phyloP scores from a whole-genome alignment of 2,329 filamentous ascomycete species.

The Dactylella cylindrospora region DNA sequence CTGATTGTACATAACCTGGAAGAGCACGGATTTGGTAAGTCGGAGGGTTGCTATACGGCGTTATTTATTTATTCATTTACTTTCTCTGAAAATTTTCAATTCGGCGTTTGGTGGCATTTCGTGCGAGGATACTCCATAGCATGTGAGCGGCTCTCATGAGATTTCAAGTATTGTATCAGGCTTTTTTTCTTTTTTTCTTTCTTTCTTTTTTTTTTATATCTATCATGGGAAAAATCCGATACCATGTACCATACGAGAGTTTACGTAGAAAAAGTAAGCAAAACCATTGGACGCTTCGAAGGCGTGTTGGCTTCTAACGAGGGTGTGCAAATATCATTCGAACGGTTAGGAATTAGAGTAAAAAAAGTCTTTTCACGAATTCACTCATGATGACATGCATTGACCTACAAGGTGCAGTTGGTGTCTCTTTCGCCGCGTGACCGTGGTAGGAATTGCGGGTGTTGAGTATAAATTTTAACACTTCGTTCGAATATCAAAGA shows the following conservation, averaged over 20 bases:
- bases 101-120: constrained; percentile 12
- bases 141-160: background rate
- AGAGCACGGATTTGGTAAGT: constrained; percentile 4
- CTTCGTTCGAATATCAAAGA: constrained; percentile 28
- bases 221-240: too few species aligned
- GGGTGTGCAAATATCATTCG: too few species aligned
- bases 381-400: too few species aligned
- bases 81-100: constrained; percentile 7
- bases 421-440: too few species aligned
- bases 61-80: background rate
- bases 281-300: too few species aligned
- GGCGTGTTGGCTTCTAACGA: too few species aligned
- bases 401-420: too few species aligned
- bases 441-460: background rate
- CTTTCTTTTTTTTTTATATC: background rate
- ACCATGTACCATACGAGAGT: too few species aligned
- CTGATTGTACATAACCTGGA: constrained; percentile 2
- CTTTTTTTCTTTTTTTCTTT: constrained; percentile 29
- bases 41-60: background rate
- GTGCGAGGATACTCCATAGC: background rate
- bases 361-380: too few species aligned
- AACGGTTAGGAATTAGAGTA: too few species aligned
- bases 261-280: too few species aligned
- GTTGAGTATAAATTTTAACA: constrained; percentile 2
- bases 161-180: background rate